Base-by-base conservation (phyloP, 306 rosid genomes). In the Medicago truncatula region DNA sequence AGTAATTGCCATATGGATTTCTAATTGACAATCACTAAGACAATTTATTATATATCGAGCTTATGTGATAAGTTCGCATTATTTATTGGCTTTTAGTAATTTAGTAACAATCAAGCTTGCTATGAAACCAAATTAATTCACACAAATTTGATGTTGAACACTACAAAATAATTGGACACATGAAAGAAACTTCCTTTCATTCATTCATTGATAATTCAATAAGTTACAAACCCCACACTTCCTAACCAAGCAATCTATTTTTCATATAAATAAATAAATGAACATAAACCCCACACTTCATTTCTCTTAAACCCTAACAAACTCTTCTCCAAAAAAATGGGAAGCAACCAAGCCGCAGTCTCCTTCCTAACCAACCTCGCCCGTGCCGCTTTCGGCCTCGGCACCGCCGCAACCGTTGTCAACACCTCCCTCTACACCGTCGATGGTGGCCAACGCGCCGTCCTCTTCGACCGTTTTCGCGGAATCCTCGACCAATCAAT, bases 401-500 rank as follows among this genome's bases (percentile, higher is more conserved):
- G 97, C 50, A 83, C 56, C 2, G 88, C 86, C 0, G 85, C 87
- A 8, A 25, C 95, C 4, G 46, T 54, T 12, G 9, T 94, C 17
- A 88, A 81, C 67, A 85, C 97, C 14, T 64, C 96, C 11, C 90
- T 94, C 39, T 91, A 91, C 89, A 94, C 94, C 15, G 98, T 94
- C 28, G 98, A 94, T 78, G 98, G 98, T 11, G 98, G 97, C 2
- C 91, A 94, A 18, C 88, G 97, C 8, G 98, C 98, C 5, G 97
- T 94, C 50, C 93, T 94, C 41, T 94, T 94, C 73, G 96, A 94
- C 70, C 91, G 98, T 1, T 90, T 94, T 81, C 91, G 97, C 1
- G 97, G 97, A 3, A 89, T 94, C 6, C 91, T 91, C 8, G 94
- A 91, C 7, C 69, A 80, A 0, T 82, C 86, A 8, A 81, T 79